A percentile compares a stretch with the other conserved stretches of the same genome.
Conservation (phyloP, 805 yeast species). For the Starmerella cellae region DNA sequence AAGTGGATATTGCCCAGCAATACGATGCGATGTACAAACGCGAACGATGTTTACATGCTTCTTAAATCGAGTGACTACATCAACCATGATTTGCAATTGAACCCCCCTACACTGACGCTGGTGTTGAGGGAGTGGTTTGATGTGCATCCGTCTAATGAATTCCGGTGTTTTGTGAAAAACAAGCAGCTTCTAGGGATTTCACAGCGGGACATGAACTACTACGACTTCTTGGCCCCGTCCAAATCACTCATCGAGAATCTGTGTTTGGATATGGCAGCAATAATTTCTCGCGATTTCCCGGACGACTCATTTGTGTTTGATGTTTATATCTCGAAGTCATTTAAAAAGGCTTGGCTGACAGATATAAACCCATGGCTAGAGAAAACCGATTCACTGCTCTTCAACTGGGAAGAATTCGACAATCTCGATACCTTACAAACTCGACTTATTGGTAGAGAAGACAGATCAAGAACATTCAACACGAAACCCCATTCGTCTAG, state of each 20-base stretch:
- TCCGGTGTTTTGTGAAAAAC: slow-evolving; percentile 67
- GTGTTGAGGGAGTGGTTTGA: slow-evolving; percentile 72
- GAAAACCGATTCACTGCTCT: slow-evolving; percentile 64
- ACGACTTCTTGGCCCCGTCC: slow-evolving; percentile 49
- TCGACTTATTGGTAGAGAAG: slow-evolving; percentile 54
- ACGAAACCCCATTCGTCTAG: slow-evolving; percentile 75
- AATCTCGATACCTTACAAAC: slow-evolving; percentile 30
- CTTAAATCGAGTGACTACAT: slow-evolving; percentile 80
- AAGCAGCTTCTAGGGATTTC: slow-evolving; percentile 54
- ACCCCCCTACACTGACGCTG: slow-evolving; percentile 31
- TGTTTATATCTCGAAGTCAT: slow-evolving; percentile 68
- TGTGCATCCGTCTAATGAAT: slow-evolving; percentile 81
- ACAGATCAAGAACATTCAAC: slow-evolving; percentile 57
- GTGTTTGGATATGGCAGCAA: slow-evolving; percentile 41
- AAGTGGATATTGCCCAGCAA: slow-evolving; percentile 79
- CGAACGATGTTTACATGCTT: slow-evolving; percentile 65
- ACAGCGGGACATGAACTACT: slow-evolving; percentile 78
- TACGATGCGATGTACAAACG: slow-evolving; percentile 54
- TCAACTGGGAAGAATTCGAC: slow-evolving; percentile 68
- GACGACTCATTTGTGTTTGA: slow-evolving; percentile 57
- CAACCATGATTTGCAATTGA: slow-evolving; percentile 66
- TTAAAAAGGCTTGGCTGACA: slow-evolving; percentile 48
- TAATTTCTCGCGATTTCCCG: slow-evolving; percentile 34
- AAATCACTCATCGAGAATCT: slow-evolving; percentile 35
- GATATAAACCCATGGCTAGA: slow-evolving; percentile 81